Conservation (phyloP, 345 rosid species). For the Murraya paniculata region DNA sequence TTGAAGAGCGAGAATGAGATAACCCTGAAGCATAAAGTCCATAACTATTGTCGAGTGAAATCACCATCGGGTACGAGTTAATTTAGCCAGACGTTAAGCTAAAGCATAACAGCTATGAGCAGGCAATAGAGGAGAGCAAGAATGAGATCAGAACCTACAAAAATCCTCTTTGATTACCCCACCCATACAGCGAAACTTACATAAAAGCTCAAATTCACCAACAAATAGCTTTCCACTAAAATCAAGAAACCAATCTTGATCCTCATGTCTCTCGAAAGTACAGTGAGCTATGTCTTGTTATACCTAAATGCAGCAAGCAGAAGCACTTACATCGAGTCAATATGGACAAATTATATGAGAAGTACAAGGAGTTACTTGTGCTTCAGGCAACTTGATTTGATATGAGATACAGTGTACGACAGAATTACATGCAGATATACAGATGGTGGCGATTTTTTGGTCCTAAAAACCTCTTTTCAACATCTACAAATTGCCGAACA, state of each 20-base stretch:
- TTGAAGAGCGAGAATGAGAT: too few species aligned
- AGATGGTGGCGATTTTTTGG: not conserved
- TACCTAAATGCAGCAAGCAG: not conserved
- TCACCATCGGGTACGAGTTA: too few species aligned
- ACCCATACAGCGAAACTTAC: not conserved
- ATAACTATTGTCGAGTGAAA: too few species aligned
- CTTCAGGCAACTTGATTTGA: constrained; percentile 6
- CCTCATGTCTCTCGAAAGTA: not conserved
- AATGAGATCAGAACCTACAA: too few species aligned
- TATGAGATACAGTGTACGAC: not conserved
- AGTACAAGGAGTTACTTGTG: not conserved
- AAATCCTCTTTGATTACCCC: not conserved
- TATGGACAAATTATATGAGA: not conserved
- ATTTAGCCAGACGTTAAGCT: too few species aligned
- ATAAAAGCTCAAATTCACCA: not conserved
- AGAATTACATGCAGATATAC: not conserved
- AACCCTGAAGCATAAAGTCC: too few species aligned
- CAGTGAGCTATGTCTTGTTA: not conserved
- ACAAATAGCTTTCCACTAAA: not conserved
- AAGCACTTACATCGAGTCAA: not conserved
- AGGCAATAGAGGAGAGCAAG: too few species aligned
- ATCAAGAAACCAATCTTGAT: not conserved
- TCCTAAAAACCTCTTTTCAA: not conserved
- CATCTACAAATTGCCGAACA: constrained; percentile 31
- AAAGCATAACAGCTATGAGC: too few species aligned